A percentile compares a stretch with the other conserved stretches of the same genome.
phyloP scores from a whole-genome alignment of 148 eudicot species.

The Fagopyrum esculentum region DNA sequence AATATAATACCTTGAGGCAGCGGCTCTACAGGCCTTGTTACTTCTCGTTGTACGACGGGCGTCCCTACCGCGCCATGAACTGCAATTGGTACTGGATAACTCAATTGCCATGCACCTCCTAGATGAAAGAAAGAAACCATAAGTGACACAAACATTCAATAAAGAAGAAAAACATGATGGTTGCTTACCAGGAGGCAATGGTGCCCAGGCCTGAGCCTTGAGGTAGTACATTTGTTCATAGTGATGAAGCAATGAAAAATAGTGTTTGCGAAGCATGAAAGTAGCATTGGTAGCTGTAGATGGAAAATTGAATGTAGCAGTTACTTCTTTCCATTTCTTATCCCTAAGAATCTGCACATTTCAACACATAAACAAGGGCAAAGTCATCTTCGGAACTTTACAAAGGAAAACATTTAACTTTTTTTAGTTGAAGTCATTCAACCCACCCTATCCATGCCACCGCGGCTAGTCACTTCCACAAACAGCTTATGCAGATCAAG shows the following conservation, averaged over 20 bases:
- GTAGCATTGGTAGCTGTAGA: slow-evolving; percentile 97
- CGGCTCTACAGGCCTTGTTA: slow-evolving; percentile 20
- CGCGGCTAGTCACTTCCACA: slow-evolving; percentile 96
- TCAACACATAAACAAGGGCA: not conserved
- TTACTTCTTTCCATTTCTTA: slow-evolving; percentile 85
- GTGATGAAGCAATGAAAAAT: slow-evolving; percentile 55
- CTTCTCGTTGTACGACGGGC: slow-evolving; percentile 25
- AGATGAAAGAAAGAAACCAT: not conserved
- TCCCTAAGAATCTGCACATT: slow-evolving; percentile 55
- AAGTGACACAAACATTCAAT: not conserved
- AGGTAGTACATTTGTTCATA: slow-evolving; percentile 80
- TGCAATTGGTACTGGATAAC: slow-evolving; percentile 26
- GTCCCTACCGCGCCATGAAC: slow-evolving; percentile 25
- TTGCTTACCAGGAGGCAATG: slow-evolving; percentile 39
- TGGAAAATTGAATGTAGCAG: slow-evolving; percentile 69
- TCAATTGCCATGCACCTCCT: slow-evolving; percentile 44
- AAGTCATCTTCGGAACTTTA: not conserved
- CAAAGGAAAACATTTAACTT: not conserved
- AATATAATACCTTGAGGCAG: slow-evolving; percentile 40
- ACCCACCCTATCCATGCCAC: slow-evolving; percentile 74
- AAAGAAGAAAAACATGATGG: not conserved
- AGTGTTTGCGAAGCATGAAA: slow-evolving; percentile 78
- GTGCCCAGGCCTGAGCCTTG: slow-evolving; percentile 50
- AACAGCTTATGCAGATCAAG: slow-evolving; percentile 90
- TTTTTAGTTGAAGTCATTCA: not conserved